phyloP scores from a whole-genome alignment of 495 filamentous ascomycete genomes.

The Annulohypoxylon moriforme region DNA sequence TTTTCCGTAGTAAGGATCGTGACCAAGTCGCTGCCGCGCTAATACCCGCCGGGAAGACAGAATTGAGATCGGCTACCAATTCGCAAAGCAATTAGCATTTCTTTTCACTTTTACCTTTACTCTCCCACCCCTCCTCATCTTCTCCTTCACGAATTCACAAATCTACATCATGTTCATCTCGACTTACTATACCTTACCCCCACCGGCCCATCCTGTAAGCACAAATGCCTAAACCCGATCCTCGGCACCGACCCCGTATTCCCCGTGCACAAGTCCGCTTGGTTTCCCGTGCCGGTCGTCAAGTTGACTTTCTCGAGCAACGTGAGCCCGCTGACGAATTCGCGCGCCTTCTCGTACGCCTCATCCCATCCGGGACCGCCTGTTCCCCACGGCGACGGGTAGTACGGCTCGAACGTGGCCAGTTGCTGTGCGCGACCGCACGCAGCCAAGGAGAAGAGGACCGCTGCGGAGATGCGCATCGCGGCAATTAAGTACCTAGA shows the following conservation, averaged over 20 bases:
- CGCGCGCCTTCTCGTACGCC: slow-evolving; percentile 80
- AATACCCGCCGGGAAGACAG: slow-evolving; percentile 78
- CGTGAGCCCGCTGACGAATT: slow-evolving; percentile 78
- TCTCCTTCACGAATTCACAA: too few species aligned
- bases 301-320: slow-evolving; percentile 84
- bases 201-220: slow-evolving; percentile 62
- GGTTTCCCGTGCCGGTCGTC: slow-evolving; percentile 81
- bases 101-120: neutral
- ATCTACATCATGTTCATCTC: neutral
- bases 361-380: slow-evolving; percentile 77
- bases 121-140: neutral
- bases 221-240: slow-evolving; percentile 60
- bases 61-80: slow-evolving; percentile 64
- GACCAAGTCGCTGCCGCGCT: slow-evolving; percentile 82
- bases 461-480: slow-evolving; percentile 22
- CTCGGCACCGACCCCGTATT: slow-evolving; percentile 68
- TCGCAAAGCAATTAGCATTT: slow-evolving; percentile 7
- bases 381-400: slow-evolving; percentile 79
- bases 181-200: slow-evolving; percentile 57
- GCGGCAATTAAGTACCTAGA: neutral
- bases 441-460: slow-evolving; percentile 26
- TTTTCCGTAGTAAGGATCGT: slow-evolving; percentile 67
- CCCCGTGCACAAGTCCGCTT: slow-evolving; percentile 78
- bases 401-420: slow-evolving; percentile 64
- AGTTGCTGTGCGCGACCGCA: slow-evolving; percentile 34